Evolutionary conservation across 1,284 basidiomycete species (phyloP).

Genomic region (Macrocystidia cucumis): DNA sequence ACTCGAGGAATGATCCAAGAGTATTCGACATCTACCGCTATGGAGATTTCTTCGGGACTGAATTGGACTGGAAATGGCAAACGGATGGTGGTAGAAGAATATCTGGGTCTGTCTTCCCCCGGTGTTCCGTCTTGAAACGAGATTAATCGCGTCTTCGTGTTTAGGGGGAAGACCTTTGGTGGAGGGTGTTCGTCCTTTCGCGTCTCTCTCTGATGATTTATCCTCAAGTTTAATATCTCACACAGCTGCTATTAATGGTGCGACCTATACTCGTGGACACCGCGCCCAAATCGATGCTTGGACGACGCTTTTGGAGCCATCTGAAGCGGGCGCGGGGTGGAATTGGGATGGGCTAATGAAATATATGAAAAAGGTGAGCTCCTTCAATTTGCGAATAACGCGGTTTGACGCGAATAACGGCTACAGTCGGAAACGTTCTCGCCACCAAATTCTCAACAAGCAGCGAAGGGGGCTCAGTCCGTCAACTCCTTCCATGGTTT

Average conservation of each 20-base stretch:
- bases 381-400: background rate
- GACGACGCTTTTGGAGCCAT: conserved; percentile 37
- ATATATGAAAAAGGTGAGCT: conserved; percentile 47
- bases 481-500: conserved; percentile 42
- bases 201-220: background rate
- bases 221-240: conserved; percentile 15
- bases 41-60: conserved; percentile 34
- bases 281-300: conserved; percentile 53
- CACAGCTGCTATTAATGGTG: conserved; percentile 62
- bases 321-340: conserved; percentile 44
- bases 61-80: conserved; percentile 41
- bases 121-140: no score
- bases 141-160: no score
- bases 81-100: conserved; percentile 39
- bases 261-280: conserved; percentile 46
- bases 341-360: conserved; percentile 44
- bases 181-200: conserved; percentile 33
- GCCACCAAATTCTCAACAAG: conserved; percentile 41
- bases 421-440: conserved; percentile 45
- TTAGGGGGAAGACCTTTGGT: conserved; percentile 50
- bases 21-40: conserved; percentile 45
- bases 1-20: conserved; percentile 35
- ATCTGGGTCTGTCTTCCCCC: conserved; percentile 37
- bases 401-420: conserved; percentile 1
- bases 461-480: conserved; percentile 38